Conservation (phyloP, 495 filamentous ascomycete genomes). For the Melanomma pulvis-pyrius region DNA sequence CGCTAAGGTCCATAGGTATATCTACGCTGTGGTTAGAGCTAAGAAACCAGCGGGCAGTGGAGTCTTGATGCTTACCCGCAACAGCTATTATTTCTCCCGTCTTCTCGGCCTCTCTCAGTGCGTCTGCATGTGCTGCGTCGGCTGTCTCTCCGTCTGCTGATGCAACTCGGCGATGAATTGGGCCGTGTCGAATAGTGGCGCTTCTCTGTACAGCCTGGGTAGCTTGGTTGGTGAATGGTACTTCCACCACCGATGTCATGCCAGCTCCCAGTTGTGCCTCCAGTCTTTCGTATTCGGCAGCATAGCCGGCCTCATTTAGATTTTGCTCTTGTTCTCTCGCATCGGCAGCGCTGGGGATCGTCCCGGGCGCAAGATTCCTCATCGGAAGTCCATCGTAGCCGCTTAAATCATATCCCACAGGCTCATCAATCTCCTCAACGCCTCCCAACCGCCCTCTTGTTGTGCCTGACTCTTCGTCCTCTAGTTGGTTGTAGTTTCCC, state of each 20-base stretch:
- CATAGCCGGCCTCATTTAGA: conserved; percentile 29
- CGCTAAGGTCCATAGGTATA: conserved; percentile 31
- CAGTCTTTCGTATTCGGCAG: conserved; percentile 37
- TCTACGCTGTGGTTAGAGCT: conserved; percentile 15
- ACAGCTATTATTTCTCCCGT: conserved; percentile 35
- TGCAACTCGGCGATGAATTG: neutral
- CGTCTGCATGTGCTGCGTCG: conserved; percentile 9
- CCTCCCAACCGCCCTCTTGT: conserved; percentile 10
- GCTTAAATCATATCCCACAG: conserved; percentile 34
- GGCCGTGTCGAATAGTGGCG: neutral
- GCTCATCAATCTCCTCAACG: conserved; percentile 34
- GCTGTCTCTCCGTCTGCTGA: neutral
- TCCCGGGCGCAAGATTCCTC: conserved; percentile 21
- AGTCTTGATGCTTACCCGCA: neutral
- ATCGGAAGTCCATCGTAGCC: conserved; percentile 34
- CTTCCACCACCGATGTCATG: conserved; percentile 31
- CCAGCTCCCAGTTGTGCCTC: conserved; percentile 35
- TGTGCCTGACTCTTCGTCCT: conserved; percentile 26
- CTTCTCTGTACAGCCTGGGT: neutral
- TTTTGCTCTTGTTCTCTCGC: conserved; percentile 21
- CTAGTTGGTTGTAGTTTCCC: conserved; percentile 28
- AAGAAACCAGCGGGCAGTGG: neutral
- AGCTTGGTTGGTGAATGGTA: conserved; percentile 27
- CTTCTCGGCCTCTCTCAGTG: conserved; percentile 34
- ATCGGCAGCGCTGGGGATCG: conserved; percentile 17